Evolutionary conservation across 1,139 yeast genomes (phyloP).

Genomic region (Taiozyma sp.): DNA sequence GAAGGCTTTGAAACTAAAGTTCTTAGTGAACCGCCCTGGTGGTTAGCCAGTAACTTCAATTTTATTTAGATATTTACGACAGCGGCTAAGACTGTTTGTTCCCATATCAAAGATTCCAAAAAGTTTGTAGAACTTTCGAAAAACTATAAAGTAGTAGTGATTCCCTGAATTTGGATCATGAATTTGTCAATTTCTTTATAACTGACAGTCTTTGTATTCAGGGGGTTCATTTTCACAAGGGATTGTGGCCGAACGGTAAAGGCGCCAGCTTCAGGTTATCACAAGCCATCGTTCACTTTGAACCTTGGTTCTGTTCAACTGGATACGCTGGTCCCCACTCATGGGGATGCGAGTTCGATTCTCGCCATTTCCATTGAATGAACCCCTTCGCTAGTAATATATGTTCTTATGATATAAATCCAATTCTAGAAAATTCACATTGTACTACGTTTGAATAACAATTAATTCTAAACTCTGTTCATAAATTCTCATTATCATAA

Average conservation of each 20-base stretch:
- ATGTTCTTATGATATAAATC: background rate
- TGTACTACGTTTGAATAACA: background rate
- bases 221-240: background rate
- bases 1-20: too few relatives aligned
- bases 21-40: too few relatives aligned
- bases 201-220: too few relatives aligned
- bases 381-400: background rate
- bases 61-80: background rate
- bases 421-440: background rate
- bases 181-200: background rate
- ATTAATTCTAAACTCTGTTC: background rate
- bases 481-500: background rate
- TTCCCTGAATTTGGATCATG: too few relatives aligned
- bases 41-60: too few relatives aligned
- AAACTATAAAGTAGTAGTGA: too few relatives aligned
- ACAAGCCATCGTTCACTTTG: background rate
- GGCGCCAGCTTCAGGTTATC: background rate
- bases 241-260: constrained; percentile 1
- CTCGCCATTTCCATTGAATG: constrained; percentile 22
- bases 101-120: background rate
- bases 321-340: background rate
- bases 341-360: constrained; percentile 25
- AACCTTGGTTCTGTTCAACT: background rate
- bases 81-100: background rate
- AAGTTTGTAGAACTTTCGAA: background rate